Conservation (phyloP, 768 basidiomycete genomes). For the Mycena kentingensis region DNA sequence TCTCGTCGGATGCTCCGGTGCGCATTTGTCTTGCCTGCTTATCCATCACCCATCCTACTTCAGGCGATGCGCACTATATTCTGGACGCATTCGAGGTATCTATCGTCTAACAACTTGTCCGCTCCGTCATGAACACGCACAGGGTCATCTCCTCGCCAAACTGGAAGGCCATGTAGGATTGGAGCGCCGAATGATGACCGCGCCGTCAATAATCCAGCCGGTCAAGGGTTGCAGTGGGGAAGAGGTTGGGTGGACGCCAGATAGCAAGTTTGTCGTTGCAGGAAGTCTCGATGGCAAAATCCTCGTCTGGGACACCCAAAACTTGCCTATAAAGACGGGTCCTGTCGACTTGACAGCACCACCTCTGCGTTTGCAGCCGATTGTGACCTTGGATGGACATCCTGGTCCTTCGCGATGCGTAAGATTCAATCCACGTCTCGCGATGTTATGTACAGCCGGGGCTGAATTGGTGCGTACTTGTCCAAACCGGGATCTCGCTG, state of each 20-base stretch:
- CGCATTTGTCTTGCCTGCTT: no score
- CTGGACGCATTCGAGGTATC: conserved; percentile 89
- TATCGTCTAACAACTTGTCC: no score
- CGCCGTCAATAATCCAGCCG: conserved; percentile 62
- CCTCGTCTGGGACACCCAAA: conserved; percentile 84
- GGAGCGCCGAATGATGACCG: conserved; percentile 62
- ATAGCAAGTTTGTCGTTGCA: conserved; percentile 86
- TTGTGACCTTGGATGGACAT: conserved; percentile 69
- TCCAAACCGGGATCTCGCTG: conserved; percentile 9
- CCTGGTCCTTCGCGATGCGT: conserved; percentile 84
- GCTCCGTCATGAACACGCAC: no score
- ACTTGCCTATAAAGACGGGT: conserved; percentile 53
- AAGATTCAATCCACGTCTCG: conserved; percentile 84
- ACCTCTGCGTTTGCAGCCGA: conserved; percentile 46
- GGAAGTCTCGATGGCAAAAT: conserved; percentile 87
- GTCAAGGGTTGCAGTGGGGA: conserved; percentile 85
- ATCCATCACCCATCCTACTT: no score
- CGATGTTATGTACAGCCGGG: conserved; percentile 87
- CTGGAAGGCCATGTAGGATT: conserved; percentile 84
- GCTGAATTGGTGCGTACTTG: conserved; percentile 67
- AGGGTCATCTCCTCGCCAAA: conserved; percentile 80
- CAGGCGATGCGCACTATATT: conserved; percentile 90
- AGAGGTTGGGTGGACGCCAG: conserved; percentile 92
- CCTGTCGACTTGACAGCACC: conserved; percentile 56
- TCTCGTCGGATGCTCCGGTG: conserved; percentile 90